A percentile compares a stretch with the other conserved stretches of the same genome.
Conservation (phyloP, 805 yeast genomes). For the Wickerhamiella sorbophila region DNA sequence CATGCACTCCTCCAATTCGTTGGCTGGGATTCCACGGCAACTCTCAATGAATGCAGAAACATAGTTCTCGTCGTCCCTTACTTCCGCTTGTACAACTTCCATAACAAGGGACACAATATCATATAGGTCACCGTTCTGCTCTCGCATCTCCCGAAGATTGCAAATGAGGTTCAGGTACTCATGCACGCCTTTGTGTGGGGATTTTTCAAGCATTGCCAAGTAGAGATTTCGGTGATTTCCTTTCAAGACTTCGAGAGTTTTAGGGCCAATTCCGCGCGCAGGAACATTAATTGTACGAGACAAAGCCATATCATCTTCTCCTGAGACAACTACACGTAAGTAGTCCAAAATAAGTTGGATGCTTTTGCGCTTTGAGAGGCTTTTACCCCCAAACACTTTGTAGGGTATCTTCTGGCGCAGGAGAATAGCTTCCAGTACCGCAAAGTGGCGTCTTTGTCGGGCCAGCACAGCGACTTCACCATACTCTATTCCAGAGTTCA, state of each 20-base stretch:
- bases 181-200: not conserved
- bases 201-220: not conserved
- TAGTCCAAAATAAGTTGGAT: conserved; percentile 48
- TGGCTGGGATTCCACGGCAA: not conserved
- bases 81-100: not conserved
- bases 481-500: conserved; percentile 30
- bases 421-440: conserved; percentile 51
- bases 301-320: conserved; percentile 45
- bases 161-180: not conserved
- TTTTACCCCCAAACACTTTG: conserved; percentile 51
- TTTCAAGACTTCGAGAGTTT: conserved; percentile 29
- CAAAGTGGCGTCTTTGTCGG: conserved; percentile 47
- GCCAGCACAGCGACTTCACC: conserved; percentile 63
- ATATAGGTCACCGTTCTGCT: not conserved
- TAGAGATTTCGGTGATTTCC: no score
- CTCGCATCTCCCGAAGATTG: not conserved
- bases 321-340: conserved; percentile 45
- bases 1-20: conserved; percentile 11
- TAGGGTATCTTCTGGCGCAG: conserved; percentile 46
- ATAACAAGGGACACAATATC: not conserved
- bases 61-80: not conserved
- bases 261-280: conserved; percentile 52
- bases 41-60: not conserved
- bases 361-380: conserved; percentile 70
- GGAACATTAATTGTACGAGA: conserved; percentile 46